Evolutionary conservation across 805 yeast genomes (phyloP).

Genomic region (Candida awuae): DNA sequence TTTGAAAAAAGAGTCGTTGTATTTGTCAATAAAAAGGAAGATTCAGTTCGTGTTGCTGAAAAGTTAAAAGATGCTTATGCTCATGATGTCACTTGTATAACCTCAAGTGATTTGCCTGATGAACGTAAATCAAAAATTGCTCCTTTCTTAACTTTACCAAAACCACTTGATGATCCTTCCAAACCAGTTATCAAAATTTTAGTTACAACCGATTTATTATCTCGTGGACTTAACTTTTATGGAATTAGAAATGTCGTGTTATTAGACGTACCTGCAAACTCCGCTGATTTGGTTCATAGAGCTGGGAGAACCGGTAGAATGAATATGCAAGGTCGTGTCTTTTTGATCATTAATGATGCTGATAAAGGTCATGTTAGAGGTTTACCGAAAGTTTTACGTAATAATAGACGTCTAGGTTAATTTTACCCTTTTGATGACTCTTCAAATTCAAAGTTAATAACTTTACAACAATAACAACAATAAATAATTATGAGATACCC

Average conservation of each 20-base stretch:
- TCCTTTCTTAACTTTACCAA: constrained; percentile 60
- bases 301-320: constrained; percentile 93
- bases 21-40: constrained; percentile 70
- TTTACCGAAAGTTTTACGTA: constrained; percentile 58
- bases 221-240: constrained; percentile 83
- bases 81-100: constrained; percentile 56
- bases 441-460: neutral
- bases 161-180: constrained; percentile 28
- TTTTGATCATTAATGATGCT: constrained; percentile 60
- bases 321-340: constrained; percentile 83
- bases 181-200: constrained; percentile 50
- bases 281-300: constrained; percentile 83
- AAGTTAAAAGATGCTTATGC: constrained; percentile 41
- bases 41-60: constrained; percentile 51
- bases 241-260: constrained; percentile 75
- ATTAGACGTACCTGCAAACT: constrained; percentile 76
- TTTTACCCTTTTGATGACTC: neutral
- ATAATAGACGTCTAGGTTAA: constrained; percentile 33
- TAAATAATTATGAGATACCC: no score
- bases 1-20: constrained; percentile 72
- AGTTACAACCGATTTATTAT: constrained; percentile 80
- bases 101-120: constrained; percentile 55
- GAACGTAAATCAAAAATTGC: constrained; percentile 51
- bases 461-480: no score
- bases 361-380: constrained; percentile 79